Evolutionary conservation across 129 eudicot genomes (phyloP), one percentile per base, ranked within the genome.

Genomic region (Helianthus annuus): DNA sequence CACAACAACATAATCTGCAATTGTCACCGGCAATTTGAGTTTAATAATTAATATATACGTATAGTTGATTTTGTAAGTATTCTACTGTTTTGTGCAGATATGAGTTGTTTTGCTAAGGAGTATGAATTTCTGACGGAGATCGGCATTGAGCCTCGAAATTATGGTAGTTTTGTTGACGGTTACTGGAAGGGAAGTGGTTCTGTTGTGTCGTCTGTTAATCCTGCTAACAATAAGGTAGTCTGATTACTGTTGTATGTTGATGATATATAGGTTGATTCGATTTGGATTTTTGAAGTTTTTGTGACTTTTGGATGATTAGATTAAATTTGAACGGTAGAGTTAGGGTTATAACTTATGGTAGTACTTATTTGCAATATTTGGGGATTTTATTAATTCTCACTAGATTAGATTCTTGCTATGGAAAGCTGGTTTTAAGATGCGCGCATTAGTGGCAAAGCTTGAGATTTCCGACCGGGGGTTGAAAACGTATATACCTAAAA

Each of bases 141-240:
- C 13, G 97, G 96, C 0, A 76, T 93, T 9, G 74, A 75, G 52
- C 80, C 92, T 11, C 61, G 70, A 12, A 93, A 90, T 72, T 73
- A 19, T 6, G 98, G 98, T 17, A 78, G 90, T 22, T 93, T 77
- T 75, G 90, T 87, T 2, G 77, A 84, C 65, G 97, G 97, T 16
- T 69, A 51, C 0, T 93, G 98, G 98, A 88, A 85, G 60, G 98
- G 87, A 54, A 85, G 69, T 61, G 98, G 97, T 10, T 83, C 92
- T 7, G 66, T 84, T n/a, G 81, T 84, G 46, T 75, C 92, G 12
- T 75, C 97, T 32, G 82, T 90, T 7, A 93, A 87, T 82, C 98
- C 98, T 57, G 91, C 97, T 71, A 83, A 75, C 67, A 93, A 93
- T 71, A 80, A 87, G 92, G 98, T 89, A 19, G 70, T 24, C 0